Conservation (phyloP, 2,329 filamentous ascomycete genomes). For the Penicillium sp. region DNA sequence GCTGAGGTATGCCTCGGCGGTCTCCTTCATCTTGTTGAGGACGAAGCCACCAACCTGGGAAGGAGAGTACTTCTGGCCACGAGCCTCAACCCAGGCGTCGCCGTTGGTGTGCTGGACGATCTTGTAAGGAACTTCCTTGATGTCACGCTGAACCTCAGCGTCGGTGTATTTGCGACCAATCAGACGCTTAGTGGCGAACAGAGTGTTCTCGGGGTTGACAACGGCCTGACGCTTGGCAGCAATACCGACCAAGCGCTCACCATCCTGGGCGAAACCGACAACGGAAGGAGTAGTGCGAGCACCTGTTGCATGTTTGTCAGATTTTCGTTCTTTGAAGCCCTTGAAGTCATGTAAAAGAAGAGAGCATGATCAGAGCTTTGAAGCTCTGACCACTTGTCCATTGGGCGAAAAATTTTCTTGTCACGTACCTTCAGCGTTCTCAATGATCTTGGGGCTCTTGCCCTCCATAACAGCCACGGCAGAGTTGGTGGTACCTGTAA, state of each 20-base stretch:
- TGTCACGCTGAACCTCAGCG: conserved; percentile 87
- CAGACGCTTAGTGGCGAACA: conserved; percentile 97
- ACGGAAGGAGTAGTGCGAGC: conserved; percentile 89
- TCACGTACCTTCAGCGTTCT: conserved; percentile 83
- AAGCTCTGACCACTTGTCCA: conserved; percentile 11
- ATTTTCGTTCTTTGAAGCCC: neutral
- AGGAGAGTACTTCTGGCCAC: conserved; percentile 92
- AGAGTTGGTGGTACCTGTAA: conserved; percentile 83
- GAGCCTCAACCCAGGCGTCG: conserved; percentile 92
- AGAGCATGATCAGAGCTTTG: neutral
- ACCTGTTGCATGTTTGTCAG: conserved; percentile 50
- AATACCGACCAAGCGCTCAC: conserved; percentile 93
- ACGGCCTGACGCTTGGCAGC: conserved; percentile 97
- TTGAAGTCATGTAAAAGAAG: neutral
- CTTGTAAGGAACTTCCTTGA: conserved; percentile 98
- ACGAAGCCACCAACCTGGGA: conserved; percentile 98
- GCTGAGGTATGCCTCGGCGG: conserved; percentile 85
- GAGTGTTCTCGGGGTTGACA: conserved; percentile 96
- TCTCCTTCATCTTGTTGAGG: conserved; percentile 99
- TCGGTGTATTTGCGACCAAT: conserved; percentile 98
- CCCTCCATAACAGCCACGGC: conserved; percentile 98
- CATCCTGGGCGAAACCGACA: conserved; percentile 91
- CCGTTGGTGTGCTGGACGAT: conserved; percentile 96
- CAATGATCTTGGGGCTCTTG: conserved; percentile 91
- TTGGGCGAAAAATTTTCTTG: conserved; percentile 15